A percentile compares a stretch with the other conserved stretches of the same genome.
Evolutionary conservation across 768 basidiomycete species (phyloP).

Genomic region (Hortiboletus campestris): DNA sequence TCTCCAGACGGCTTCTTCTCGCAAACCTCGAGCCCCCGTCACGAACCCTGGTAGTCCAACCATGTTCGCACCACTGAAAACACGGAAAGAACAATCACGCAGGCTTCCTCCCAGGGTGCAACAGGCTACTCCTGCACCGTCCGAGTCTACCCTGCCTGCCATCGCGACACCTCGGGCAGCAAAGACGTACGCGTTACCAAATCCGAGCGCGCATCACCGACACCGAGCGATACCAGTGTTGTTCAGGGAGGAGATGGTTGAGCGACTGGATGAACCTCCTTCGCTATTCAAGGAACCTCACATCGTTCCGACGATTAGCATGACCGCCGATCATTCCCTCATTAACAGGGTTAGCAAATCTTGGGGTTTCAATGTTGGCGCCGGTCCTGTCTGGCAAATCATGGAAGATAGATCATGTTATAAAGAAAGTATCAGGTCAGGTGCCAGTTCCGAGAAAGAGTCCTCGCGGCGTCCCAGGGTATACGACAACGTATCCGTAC

Average conservation of each 20-base stretch:
- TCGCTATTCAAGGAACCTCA: slow-evolving; percentile 45
- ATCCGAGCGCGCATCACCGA: slow-evolving; percentile 68
- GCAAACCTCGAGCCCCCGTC: neutral
- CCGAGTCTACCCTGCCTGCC: slow-evolving; percentile 4
- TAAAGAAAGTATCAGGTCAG: slow-evolving; percentile 51
- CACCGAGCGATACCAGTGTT: slow-evolving; percentile 68
- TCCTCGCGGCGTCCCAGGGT: slow-evolving; percentile 59
- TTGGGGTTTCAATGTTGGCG: slow-evolving; percentile 72
- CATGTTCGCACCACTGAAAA: slow-evolving; percentile 5
- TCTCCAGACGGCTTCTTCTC: slow-evolving; percentile 8
- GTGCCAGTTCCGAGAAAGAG: slow-evolving; percentile 40
- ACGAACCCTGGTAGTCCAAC: neutral
- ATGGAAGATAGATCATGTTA: slow-evolving; percentile 77
- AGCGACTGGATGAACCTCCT: slow-evolving; percentile 56
- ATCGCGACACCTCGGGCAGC: slow-evolving; percentile 12
- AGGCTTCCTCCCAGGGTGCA: slow-evolving; percentile 20
- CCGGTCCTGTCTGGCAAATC: slow-evolving; percentile 78
- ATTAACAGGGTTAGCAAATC: slow-evolving; percentile 60
- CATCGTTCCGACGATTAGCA: slow-evolving; percentile 52
- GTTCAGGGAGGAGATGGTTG: slow-evolving; percentile 47
- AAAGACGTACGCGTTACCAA: slow-evolving; percentile 57
- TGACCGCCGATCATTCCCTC: slow-evolving; percentile 47
- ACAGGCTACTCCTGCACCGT: slow-evolving; percentile 1
- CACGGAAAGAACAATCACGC: slow-evolving; percentile 13
- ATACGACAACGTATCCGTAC: slow-evolving; percentile 43